Conservation (phyloP, 2,329 filamentous ascomycete species). For the Aspergillus puulaauensis region DNA sequence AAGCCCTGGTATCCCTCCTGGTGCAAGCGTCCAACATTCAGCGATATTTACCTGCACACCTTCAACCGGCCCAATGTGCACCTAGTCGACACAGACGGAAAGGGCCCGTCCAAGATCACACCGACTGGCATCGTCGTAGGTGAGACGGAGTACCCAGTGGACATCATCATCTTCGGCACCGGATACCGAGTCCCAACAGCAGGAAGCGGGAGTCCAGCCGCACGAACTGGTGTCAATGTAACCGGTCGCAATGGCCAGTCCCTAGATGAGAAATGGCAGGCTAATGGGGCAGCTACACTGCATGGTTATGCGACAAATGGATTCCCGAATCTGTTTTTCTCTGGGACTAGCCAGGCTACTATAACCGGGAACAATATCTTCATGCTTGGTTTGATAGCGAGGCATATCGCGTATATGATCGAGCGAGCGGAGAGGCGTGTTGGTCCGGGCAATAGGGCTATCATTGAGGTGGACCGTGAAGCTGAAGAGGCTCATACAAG, state of each 20-base stretch:
- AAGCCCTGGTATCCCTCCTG: background rate
- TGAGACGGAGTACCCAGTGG: background rate
- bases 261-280: background rate
- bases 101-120: background rate
- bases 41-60: background rate
- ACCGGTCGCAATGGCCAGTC: background rate
- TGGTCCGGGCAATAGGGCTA: background rate
- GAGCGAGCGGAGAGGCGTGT: background rate
- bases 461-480: background rate
- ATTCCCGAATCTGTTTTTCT: slow-evolving; percentile 1
- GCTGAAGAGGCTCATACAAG: background rate
- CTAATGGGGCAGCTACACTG: background rate
- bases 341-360: background rate
- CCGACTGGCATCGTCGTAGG: background rate
- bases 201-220: background rate
- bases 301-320: background rate
- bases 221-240: background rate
- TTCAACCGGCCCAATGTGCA: background rate
- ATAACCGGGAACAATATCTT: background rate
- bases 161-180: background rate
- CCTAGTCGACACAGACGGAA: background rate
- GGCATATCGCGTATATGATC: background rate
- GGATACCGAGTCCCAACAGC: background rate
- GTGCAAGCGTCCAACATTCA: background rate
- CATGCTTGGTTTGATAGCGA: background rate